phyloP scores from a whole-genome alignment of 495 filamentous ascomycete genomes.

The Penicillium cinerascens region DNA sequence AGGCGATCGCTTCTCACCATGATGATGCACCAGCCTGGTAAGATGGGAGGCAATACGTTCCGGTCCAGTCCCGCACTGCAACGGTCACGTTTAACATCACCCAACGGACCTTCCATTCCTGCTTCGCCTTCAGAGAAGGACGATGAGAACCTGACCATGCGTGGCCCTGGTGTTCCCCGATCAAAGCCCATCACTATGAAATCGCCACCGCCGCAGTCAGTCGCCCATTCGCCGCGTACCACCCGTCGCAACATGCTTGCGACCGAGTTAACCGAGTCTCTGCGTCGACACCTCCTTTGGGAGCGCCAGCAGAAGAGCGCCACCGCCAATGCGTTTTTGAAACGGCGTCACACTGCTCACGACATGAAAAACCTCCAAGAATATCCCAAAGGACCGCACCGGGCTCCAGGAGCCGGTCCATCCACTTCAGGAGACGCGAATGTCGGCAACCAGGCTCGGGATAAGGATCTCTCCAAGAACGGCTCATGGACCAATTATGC shows the following conservation, averaged over 20 bases:
- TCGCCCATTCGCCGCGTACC: constrained; percentile 79
- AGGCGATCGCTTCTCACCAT: constrained; percentile 85
- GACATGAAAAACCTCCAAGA: constrained; percentile 81
- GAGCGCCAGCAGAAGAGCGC: constrained; percentile 87
- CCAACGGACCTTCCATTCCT: constrained; percentile 68
- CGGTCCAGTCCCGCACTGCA: constrained; percentile 81
- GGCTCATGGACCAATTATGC: constrained; percentile 65
- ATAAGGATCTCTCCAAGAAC: constrained; percentile 51
- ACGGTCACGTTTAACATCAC: constrained; percentile 68
- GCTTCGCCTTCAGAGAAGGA: constrained; percentile 68
- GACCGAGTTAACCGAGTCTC: constrained; percentile 81
- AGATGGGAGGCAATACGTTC: constrained; percentile 49
- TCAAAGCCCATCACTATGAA: constrained; percentile 86
- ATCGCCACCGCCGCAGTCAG: constrained; percentile 49
- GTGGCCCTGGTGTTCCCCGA: constrained; percentile 65
- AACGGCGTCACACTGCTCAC: constrained; percentile 87
- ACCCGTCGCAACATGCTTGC: constrained; percentile 96
- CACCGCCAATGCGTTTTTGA: constrained; percentile 82
- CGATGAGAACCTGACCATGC: constrained; percentile 68
- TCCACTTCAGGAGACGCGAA: constrained; percentile 16
- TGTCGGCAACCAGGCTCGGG: constrained; percentile 21
- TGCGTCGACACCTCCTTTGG: constrained; percentile 76
- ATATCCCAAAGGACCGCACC: constrained; percentile 53
- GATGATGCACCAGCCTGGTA: constrained; percentile 69
- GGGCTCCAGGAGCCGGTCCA: constrained; percentile 11